phyloP scores from a whole-genome alignment of 495 filamentous ascomycete species.

The Penicillium subrubescens region DNA sequence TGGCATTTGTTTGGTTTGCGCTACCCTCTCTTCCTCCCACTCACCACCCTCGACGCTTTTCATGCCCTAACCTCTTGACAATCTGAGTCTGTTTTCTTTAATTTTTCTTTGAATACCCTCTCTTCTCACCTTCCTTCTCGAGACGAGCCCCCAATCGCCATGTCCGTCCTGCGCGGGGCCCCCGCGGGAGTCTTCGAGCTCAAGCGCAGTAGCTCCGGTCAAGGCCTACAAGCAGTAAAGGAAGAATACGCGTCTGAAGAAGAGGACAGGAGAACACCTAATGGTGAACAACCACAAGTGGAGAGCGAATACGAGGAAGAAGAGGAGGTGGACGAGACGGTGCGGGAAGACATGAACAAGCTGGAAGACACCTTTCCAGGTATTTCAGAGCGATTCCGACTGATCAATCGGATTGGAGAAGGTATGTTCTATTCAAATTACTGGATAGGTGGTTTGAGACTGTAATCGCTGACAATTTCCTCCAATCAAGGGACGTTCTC shows the following conservation, averaged over 20 bases:
- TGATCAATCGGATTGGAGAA: constrained; percentile 97
- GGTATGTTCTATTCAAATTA: constrained; percentile 49
- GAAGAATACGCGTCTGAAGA: constrained; percentile 28
- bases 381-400: constrained; percentile 78
- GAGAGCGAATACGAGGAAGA: constrained; percentile 38
- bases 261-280: constrained; percentile 34
- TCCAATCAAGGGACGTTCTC: constrained; percentile 80
- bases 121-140: neutral
- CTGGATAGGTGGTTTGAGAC: neutral
- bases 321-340: constrained; percentile 68
- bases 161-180: constrained; percentile 34
- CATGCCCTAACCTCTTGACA: neutral
- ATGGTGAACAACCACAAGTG: constrained; percentile 25
- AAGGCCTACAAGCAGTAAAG: constrained; percentile 11
- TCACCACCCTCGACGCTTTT: neutral
- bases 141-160: constrained; percentile 12
- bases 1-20: neutral
- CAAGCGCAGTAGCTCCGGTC: constrained; percentile 22
- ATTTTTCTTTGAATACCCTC: neutral
- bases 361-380: constrained; percentile 80
- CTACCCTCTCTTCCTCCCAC: neutral
- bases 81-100: neutral
- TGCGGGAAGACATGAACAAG: constrained; percentile 82
- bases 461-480: constrained; percentile 12
- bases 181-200: constrained; percentile 29